Base-by-base conservation (phyloP, 768 basidiomycete genomes). In the Amanita jacksonii region DNA sequence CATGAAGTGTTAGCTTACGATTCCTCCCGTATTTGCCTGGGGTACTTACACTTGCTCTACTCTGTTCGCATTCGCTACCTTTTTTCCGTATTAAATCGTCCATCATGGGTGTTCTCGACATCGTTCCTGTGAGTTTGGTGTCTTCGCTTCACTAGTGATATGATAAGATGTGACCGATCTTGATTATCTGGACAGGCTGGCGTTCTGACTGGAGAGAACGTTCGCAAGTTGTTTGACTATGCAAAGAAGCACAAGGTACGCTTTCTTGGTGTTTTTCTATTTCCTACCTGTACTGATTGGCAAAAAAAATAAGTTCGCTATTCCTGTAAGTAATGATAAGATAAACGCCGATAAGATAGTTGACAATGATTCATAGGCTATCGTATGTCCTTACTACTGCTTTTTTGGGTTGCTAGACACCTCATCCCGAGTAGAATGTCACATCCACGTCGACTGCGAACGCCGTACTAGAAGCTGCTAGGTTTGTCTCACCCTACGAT, bases 361-460 rank as follows among this genome's bases (percentile, higher is more conserved):
- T 20, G 13, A 3, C 0, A 19, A 22, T 24, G 19, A 10, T 54
- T 54, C 23, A 2, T 53, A 87, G 85, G 84, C 83, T 52, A 81
- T 87, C 62, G 86, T 89, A 56, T 67, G 82, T 32, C 40, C 25
- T 45, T 31, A 13, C 16, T 13, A 35, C 5, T 4, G 12, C 27
- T 15, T 36, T 38, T 19, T 23, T 30, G 18, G 36, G 31, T 31
- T 1, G 8, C 10, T n/a, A n/a, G n/a, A n/a, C n/a, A n/a, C n/a
- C n/a, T n/a, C n/a, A n/a, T n/a, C n/a, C n/a, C n/a, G n/a, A n/a
- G 13, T 31, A 96, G 92, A 99, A 99, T 59, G 84, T 90, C 36
- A 98, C 96, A 35, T 98, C 94, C 13, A 93, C 94, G 8, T 99
- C 94, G 23, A 83, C 81, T 30, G 92, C 82, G 42, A 94, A 97